Evolutionary conservation across 306 rosid species (phyloP).

Genomic region (Vicia faba): DNA sequence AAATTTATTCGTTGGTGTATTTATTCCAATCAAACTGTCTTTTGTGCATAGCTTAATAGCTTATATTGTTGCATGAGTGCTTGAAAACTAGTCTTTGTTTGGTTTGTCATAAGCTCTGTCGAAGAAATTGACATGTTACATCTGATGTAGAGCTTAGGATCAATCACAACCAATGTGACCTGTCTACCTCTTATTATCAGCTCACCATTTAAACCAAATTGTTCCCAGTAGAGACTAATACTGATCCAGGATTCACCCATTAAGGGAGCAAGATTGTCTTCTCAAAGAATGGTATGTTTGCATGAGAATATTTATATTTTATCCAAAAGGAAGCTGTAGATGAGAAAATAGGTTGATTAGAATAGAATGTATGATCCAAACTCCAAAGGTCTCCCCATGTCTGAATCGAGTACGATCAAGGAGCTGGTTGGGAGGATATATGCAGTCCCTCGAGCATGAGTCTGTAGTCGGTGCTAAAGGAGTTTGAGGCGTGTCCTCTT

Average conservation of each 20-base stretch:
- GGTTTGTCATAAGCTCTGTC: not conserved
- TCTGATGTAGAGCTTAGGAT: not conserved
- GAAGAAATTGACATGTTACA: not conserved
- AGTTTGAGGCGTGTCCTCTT: too few species aligned
- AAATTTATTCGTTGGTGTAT: slow-evolving; percentile 26
- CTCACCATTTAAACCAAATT: not conserved
- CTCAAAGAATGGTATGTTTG: not conserved
- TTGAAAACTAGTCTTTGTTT: not conserved
- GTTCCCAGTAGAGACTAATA: not conserved
- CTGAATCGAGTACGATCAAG: not conserved
- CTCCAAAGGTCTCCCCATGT: not conserved
- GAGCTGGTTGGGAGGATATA: too few species aligned
- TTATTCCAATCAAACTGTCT: slow-evolving; percentile 22
- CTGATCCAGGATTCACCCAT: not conserved
- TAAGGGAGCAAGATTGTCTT: not conserved
- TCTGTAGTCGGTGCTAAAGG: too few species aligned
- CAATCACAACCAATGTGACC: not conserved
- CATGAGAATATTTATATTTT: too few species aligned
- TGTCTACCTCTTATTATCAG: not conserved
- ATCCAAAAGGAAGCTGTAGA: too few species aligned
- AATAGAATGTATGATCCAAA: not conserved
- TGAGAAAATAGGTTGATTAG: too few species aligned
- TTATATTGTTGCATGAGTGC: slow-evolving; percentile 1
- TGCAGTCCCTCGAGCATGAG: too few species aligned
- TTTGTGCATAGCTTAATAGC: slow-evolving; percentile 13